Evolutionary conservation across 208 protist genomes (phyloP).

Genomic region (Balamuthia mandrillaris): DNA sequence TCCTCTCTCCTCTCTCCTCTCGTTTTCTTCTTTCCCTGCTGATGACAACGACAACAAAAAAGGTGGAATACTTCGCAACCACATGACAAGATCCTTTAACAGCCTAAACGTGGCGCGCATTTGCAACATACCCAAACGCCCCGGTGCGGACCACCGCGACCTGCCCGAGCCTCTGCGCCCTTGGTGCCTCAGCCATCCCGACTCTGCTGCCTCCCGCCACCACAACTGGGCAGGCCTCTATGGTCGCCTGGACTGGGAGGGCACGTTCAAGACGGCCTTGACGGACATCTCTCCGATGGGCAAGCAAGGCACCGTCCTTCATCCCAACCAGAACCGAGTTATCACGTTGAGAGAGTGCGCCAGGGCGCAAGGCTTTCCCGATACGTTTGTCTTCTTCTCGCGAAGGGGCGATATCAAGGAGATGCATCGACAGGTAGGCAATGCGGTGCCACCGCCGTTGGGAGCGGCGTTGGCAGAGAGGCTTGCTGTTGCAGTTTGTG

Average conservation of each 20-base stretch:
- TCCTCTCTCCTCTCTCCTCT: too few relatives aligned
- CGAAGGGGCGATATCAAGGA: slow-evolving; percentile 25
- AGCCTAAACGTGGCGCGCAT: neutral
- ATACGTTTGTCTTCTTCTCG: slow-evolving; percentile 50
- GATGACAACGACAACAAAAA: too few relatives aligned
- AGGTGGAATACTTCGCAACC: neutral
- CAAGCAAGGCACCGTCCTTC: slow-evolving; percentile 57
- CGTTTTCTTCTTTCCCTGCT: too few relatives aligned
- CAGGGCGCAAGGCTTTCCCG: slow-evolving; percentile 52
- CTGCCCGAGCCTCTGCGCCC: neutral
- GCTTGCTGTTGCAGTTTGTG: neutral
- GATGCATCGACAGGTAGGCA: slow-evolving; percentile 53
- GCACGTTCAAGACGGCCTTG: slow-evolving; percentile 50
- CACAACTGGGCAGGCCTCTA: slow-evolving; percentile 57
- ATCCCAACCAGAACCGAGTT: slow-evolving; percentile 45
- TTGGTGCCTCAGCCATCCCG: slow-evolving; percentile 17
- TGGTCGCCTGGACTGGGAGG: slow-evolving; percentile 46
- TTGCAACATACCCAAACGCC: slow-evolving; percentile 20
- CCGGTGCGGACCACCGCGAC: neutral
- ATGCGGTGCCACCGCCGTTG: slow-evolving; percentile 52
- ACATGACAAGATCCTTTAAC: slow-evolving; percentile 15
- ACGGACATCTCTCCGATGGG: slow-evolving; percentile 51
- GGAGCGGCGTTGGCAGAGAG: neutral
- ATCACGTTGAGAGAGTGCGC: slow-evolving; percentile 55
- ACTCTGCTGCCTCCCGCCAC: slow-evolving; percentile 20